Conservation (phyloP, 164 flowering plant species). For the Vitis cinerea region DNA sequence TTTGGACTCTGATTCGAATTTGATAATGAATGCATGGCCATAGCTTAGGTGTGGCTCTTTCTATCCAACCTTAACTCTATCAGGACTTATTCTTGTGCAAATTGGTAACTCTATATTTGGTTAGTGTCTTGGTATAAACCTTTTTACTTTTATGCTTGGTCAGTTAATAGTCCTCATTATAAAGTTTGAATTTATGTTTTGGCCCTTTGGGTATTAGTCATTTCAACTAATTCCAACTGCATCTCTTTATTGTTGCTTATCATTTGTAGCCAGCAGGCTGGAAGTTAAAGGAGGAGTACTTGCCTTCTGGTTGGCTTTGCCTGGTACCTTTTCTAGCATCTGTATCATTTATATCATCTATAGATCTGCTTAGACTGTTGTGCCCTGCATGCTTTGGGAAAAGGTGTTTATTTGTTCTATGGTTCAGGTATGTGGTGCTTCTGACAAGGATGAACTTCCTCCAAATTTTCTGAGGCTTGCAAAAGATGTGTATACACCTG, state of each 20-base stretch:
- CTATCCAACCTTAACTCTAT: too few species aligned
- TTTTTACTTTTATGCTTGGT: background rate
- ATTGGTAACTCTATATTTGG: background rate
- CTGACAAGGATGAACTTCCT: constrained; percentile 80
- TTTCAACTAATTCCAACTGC: background rate
- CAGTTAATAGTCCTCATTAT: too few species aligned
- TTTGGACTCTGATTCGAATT: too few species aligned
- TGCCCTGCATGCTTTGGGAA: constrained; percentile 4
- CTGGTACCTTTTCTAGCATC: constrained; percentile 50
- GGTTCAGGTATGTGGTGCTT: constrained; percentile 89
- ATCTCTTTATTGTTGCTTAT: constrained; percentile 7
- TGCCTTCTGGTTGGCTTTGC: constrained; percentile 91
- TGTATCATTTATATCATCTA: background rate
- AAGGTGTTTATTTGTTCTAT: constrained; percentile 5
- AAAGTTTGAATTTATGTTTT: too few species aligned
- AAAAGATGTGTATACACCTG: constrained; percentile 92
- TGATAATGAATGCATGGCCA: too few species aligned
- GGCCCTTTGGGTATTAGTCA: background rate
- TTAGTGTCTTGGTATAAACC: background rate
- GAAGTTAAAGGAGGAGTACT: constrained; percentile 73
- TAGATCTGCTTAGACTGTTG: constrained; percentile 1
- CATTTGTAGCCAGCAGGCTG: constrained; percentile 84
- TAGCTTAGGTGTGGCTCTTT: too few species aligned
- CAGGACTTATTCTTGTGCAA: too few species aligned
- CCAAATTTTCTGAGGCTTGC: constrained; percentile 80